These are phyloP conservation scores for Xylariaceae sp. DNA, from an alignment of 2,329 filamentous ascomycete species.

Conservation along the genomic window DNA sequence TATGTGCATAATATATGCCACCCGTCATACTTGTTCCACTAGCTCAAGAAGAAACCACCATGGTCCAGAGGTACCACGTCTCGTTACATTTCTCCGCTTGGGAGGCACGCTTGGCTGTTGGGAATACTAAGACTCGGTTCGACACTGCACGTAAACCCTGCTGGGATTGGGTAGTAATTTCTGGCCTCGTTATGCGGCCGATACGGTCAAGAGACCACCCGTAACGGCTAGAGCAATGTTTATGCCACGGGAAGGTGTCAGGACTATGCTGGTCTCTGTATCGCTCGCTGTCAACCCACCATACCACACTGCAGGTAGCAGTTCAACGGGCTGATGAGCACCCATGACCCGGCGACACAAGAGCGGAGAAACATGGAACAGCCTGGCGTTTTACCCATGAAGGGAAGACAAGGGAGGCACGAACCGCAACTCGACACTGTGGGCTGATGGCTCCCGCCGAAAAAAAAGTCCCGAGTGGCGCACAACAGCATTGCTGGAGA, in stretches of 20 bases:
- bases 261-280: constrained; percentile 15
- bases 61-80: constrained; percentile 15
- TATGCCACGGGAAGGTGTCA: constrained; percentile 13
- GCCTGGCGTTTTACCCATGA: constrained; percentile 4
- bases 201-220: constrained; percentile 27
- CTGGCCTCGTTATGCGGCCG: constrained; percentile 26
- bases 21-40: constrained; percentile 3
- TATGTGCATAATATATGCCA: constrained; percentile 15
- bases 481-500: constrained; percentile 20
- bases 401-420: constrained; percentile 9
- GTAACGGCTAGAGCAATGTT: constrained; percentile 21
- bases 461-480: constrained; percentile 16
- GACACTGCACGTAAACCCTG: constrained; percentile 7
- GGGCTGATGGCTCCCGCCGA: constrained; percentile 20
- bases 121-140: constrained; percentile 4
- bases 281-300: constrained; percentile 16
- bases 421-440: constrained; percentile 18
- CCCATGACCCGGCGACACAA: constrained; percentile 5
- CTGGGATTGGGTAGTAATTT: constrained; percentile 17
- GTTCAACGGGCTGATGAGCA: constrained; percentile 16
- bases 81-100: constrained; percentile 12
- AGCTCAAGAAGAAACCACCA: constrained; percentile 1
- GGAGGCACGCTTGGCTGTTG: constrained; percentile 7
- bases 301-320: constrained; percentile 17
- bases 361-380: constrained; percentile 10